Percentiles rank a stretch among this genome's conserved stretches.
phyloP scores from a whole-genome alignment of 805 yeast genomes.

The Lipomyces orientalis region DNA sequence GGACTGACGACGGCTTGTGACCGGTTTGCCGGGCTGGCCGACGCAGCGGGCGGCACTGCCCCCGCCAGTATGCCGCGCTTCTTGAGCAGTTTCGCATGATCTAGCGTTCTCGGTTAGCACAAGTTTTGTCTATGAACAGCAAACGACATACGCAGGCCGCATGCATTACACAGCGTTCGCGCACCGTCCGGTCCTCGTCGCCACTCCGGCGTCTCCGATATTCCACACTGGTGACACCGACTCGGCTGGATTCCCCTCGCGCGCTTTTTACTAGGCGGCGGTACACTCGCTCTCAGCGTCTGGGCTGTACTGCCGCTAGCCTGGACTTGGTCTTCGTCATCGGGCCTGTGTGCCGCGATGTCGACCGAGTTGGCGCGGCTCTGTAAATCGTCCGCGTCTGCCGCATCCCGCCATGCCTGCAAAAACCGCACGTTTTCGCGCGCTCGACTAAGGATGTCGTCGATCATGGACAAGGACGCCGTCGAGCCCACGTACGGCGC shows the following conservation, averaged over 20 bases:
- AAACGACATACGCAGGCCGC: conserved; percentile 57
- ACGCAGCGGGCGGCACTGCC: background rate
- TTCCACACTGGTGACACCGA: conserved; percentile 36
- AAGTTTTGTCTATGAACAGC: background rate
- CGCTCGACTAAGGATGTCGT: conserved; percentile 29
- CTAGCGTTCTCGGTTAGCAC: conserved; percentile 4
- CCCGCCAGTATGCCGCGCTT: conserved; percentile 30
- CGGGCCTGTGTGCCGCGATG: background rate
- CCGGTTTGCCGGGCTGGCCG: background rate
- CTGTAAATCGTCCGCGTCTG: conserved; percentile 11
- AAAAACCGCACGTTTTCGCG: conserved; percentile 25
- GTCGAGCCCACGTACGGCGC: background rate
- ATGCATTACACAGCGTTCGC: conserved; percentile 79
- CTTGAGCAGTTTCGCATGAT: conserved; percentile 67
- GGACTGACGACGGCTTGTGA: too few relatives aligned
- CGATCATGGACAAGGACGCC: conserved; percentile 23
- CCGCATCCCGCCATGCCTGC: conserved; percentile 28
- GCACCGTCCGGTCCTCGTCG: conserved; percentile 80
- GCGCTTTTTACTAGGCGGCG: conserved; percentile 22
- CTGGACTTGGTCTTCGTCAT: conserved; percentile 3
- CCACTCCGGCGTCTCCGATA: conserved; percentile 77
- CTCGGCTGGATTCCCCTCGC: conserved; percentile 27
- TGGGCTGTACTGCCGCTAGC: background rate
- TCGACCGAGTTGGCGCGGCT: conserved; percentile 9
- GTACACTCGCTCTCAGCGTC: background rate